These are phyloP conservation scores for Blastomyces gilchristii DNA, from an alignment of 2,329 filamentous ascomycete genomes.

Conservation along the genomic window DNA sequence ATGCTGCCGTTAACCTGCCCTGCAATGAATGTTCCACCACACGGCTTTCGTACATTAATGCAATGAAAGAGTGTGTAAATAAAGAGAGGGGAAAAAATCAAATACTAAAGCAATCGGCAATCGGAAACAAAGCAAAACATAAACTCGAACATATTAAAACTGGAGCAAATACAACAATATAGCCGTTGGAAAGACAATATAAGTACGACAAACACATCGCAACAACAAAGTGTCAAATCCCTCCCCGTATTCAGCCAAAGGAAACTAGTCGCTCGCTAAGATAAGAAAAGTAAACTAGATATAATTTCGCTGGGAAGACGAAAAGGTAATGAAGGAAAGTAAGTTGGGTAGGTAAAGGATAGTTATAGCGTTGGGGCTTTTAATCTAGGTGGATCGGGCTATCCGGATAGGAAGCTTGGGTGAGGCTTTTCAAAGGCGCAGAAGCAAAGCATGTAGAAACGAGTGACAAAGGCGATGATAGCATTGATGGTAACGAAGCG, in stretches of 20 bases:
- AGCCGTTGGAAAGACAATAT: background rate
- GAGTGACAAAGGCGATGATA: background rate
- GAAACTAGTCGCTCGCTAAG: slow-evolving; percentile 7
- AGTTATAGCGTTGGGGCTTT: background rate
- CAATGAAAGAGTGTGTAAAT: background rate
- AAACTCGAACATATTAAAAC: slow-evolving; percentile 1
- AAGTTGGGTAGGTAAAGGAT: background rate
- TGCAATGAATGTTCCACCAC: background rate
- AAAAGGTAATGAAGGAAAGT: background rate
- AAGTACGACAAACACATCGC: slow-evolving; percentile 5
- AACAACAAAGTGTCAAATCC: background rate
- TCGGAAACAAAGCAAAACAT: background rate
- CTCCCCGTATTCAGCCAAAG: background rate
- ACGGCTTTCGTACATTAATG: background rate
- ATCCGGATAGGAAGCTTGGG: slow-evolving; percentile 2
- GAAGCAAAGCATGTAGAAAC: background rate
- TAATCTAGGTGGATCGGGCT: background rate
- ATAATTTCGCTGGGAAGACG: background rate
- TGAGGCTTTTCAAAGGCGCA: background rate
- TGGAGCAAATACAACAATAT: background rate
- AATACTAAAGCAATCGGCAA: background rate
- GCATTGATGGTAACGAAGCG: background rate
- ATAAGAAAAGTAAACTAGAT: background rate
- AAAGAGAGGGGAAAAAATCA: background rate
- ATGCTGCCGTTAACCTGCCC: background rate